A percentile compares a stretch with the other conserved stretches of the same genome.
phyloP scores from a whole-genome alignment of 352 stramenopile genomes.

The Phytophthora boehmeriae region DNA sequence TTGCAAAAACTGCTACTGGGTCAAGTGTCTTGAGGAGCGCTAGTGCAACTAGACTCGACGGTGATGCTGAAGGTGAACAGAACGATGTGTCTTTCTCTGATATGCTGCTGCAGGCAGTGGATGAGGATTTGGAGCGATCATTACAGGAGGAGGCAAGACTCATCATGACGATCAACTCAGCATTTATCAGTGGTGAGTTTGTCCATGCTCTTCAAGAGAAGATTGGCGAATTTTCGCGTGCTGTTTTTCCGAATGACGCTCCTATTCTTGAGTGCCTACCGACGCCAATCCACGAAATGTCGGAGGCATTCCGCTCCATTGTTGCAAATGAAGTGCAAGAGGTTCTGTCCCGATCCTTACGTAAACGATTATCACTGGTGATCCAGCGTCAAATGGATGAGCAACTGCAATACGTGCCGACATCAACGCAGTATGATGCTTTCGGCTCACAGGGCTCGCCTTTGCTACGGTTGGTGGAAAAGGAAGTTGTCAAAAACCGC shows the following conservation, averaged over 20 bases:
- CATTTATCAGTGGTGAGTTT: constrained; percentile 82
- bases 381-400: constrained; percentile 55
- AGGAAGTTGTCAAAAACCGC: constrained; percentile 72
- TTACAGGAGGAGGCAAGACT: constrained; percentile 77
- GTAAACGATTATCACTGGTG: constrained; percentile 48
- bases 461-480: constrained; percentile 67
- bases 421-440: constrained; percentile 65
- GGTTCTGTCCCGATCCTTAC: constrained; percentile 54
- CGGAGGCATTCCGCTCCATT: constrained; percentile 72
- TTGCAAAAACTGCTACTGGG: constrained; percentile 9
- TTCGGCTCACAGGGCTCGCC: constrained; percentile 66
- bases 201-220: constrained; percentile 62
- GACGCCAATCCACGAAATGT: constrained; percentile 72
- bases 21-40: constrained; percentile 2
- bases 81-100: constrained; percentile 78
- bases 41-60: constrained; percentile 4
- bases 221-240: constrained; percentile 56
- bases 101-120: constrained; percentile 76
- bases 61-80: constrained; percentile 23
- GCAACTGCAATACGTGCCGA: constrained; percentile 70
- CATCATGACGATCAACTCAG: constrained; percentile 90
- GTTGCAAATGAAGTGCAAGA: constrained; percentile 76
- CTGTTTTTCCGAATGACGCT: constrained; percentile 55
- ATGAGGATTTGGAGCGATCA: constrained; percentile 70
- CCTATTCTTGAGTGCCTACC: constrained; percentile 77